Base-by-base conservation (phyloP, 345 rosid species). In the Pistacia vera region DNA sequence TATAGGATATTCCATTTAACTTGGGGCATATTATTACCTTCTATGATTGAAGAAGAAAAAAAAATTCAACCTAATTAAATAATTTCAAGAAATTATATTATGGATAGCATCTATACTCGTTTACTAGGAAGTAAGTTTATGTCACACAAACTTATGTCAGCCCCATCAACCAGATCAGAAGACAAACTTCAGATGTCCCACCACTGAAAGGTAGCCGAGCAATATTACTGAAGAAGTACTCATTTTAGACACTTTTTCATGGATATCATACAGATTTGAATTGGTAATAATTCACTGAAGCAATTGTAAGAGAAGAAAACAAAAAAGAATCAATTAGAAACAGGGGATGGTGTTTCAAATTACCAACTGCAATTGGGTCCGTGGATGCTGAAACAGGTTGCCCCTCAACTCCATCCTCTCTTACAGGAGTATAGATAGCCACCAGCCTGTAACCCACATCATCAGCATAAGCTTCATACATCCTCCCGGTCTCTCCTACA, bases 401-500 rank as follows among this genome's bases (percentile, higher is more conserved):
- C 68, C 98, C 98, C 84, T 95, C 98, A 41, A 90, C 84, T 77
- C 97, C 99, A 83, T 95, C 99, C 44, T 95, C 98, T 75, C 98
- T 87, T 44, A 89, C 75, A 14, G 98, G 99, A 71, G 98, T 90
- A 78, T 93, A 93, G 68, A 95, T 81, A 74, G 94, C 96, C 51
- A 95, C 99, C 65, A 95, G 74, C 79, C 99, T 87, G 81, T 95
- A 95, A 33, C 99, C 98, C 71, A 95, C 99, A 81, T 95, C 99
- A 83, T 95, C 99, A n/a, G 93, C 99, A 88, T 95, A 93, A 73
- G 97, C 97, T 86, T 95, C 98, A 56, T 95, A 95, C 94, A 88
- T 90, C 85, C 89, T 89, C 78, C 93, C 99, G 0, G 88, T 90
- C 85, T 95, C 99, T 74, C 99, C 99, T 93, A 88, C 84, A 84